A percentile compares a stretch with the other conserved stretches of the same genome.
These are phyloP conservation scores for Trichophyton schoenleinii DNA, from an alignment of 2,329 filamentous ascomycete species.

Conservation along the genomic window DNA sequence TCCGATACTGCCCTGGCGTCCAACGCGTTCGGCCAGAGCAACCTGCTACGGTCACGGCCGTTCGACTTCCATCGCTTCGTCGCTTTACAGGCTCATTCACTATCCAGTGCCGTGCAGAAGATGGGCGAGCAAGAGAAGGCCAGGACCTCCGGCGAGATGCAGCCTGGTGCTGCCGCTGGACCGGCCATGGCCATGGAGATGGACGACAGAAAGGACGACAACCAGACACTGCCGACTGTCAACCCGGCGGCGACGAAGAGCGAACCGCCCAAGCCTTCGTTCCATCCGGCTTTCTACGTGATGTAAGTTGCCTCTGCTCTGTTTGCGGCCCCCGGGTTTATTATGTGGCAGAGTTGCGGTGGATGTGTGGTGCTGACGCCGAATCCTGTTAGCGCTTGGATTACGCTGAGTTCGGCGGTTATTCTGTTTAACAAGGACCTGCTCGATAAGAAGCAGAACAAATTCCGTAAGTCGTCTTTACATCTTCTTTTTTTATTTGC, in stretches of 20 bases:
- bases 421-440: slow-evolving; percentile 99
- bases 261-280: slow-evolving; percentile 48
- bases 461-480: slow-evolving; percentile 51
- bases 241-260: slow-evolving; percentile 64
- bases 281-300: slow-evolving; percentile 82
- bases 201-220: slow-evolving; percentile 33
- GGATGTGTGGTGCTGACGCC: not conserved
- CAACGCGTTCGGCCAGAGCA: slow-evolving; percentile 32
- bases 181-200: slow-evolving; percentile 1
- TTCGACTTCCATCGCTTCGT: slow-evolving; percentile 39
- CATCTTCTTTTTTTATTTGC: not conserved
- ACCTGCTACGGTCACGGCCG: slow-evolving; percentile 33
- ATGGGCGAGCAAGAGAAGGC: slow-evolving; percentile 69
- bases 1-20: slow-evolving; percentile 27
- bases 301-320: slow-evolving; percentile 32
- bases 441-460: slow-evolving; percentile 57
- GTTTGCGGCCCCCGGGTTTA: not conserved
- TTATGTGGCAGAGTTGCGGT: not conserved
- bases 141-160: slow-evolving; percentile 62
- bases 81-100: slow-evolving; percentile 26
- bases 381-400: slow-evolving; percentile 59
- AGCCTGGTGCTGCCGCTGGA: slow-evolving; percentile 14
- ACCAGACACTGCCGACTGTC: slow-evolving; percentile 58
- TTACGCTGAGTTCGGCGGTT: slow-evolving; percentile 78
- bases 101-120: slow-evolving; percentile 41